Evolutionary conservation across 176 grass and related monocot species (phyloP), one percentile per base, ranked within the genome.

Genomic region (Elaeis guineensis): DNA sequence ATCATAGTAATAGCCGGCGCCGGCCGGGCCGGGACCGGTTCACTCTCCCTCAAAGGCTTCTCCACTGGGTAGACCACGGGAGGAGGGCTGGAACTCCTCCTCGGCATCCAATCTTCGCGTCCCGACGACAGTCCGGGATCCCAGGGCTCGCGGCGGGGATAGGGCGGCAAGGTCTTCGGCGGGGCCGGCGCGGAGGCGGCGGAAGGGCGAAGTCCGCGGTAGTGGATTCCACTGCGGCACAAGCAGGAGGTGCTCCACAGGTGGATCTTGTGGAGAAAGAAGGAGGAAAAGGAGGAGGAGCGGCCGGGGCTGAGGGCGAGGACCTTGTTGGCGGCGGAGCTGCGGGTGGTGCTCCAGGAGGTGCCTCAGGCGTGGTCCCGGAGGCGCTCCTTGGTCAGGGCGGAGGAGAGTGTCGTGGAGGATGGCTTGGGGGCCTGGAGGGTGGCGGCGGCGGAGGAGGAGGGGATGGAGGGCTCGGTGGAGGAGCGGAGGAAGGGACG

Each of bases 31-130:
- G 61, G 66, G 49, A 52, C 52, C 26, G 65, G 54, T 67, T 54
- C 81, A 67, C 61, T 84, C 78, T 81, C 81, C 86, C 77, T 81
- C 86, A 69, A 85, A 69, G 86, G 76, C 73, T 70, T 85, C 78
- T 55, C 63, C 62, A 53, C 57, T 20, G 70, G 57, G 35, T 12
- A 12, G 35, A 44, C 35, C 35, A 2, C 11, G 9, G 35, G 2
- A 9, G 35, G 35, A 44, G 35, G 35, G 35, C 11, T 44, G 35
- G 9, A 44, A 44, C 9, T 44, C 35, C 35, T 44, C 11, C 35
- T 12, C 35, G 6, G 35, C 35, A 44, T 44, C 35, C 35, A 12
- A 2, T 44, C 9, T 44, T 19, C 56, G 19, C 55, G 32, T 6
- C 15, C 20, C 15, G 25, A 55, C 61, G 56, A 66, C 39, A 52